A percentile compares a stretch with the other conserved stretches of the same genome.
Evolutionary conservation across 2,329 filamentous ascomycete genomes (phyloP).

Genomic region (Paecilomyces dactylethromorphus): DNA sequence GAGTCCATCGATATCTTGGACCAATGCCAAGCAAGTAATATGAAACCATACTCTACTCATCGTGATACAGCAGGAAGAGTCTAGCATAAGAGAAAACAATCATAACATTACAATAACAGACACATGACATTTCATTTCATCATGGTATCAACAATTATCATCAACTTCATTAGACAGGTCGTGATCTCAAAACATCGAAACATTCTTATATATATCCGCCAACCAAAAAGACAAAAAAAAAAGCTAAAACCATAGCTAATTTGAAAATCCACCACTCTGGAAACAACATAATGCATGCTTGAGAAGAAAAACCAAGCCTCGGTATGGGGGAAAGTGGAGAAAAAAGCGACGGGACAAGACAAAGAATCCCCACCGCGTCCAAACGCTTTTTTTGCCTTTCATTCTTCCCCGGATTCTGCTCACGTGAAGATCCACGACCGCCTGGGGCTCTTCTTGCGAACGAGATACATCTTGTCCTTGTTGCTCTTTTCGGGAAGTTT

Average conservation of each 20-base stretch:
- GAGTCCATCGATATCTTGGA: neutral
- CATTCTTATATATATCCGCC: neutral
- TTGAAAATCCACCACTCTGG: neutral
- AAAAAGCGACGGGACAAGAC: neutral
- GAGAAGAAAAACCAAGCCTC: neutral
- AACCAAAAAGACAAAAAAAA: neutral
- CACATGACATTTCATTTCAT: neutral
- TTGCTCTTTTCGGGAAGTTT: slow-evolving; percentile 33
- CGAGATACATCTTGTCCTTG: slow-evolving; percentile 40
- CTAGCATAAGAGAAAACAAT: neutral
- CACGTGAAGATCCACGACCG: slow-evolving; percentile 30
- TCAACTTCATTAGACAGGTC: neutral
- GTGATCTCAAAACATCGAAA: neutral
- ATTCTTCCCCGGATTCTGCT: slow-evolving; percentile 1
- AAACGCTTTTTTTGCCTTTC: neutral
- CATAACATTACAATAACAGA: neutral
- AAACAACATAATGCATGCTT: neutral
- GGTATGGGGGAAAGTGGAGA: neutral
- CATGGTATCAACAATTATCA: neutral
- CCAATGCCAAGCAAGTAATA: neutral
- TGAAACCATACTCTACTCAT: neutral
- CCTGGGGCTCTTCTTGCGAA: slow-evolving; percentile 38
- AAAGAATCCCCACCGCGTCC: neutral
- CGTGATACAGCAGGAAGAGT: neutral
- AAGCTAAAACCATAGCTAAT: neutral